Evolutionary conservation across 2,329 filamentous ascomycete species (phyloP), one percentile per base, ranked within the genome.

Genomic region (Pseudonectria buxi): DNA sequence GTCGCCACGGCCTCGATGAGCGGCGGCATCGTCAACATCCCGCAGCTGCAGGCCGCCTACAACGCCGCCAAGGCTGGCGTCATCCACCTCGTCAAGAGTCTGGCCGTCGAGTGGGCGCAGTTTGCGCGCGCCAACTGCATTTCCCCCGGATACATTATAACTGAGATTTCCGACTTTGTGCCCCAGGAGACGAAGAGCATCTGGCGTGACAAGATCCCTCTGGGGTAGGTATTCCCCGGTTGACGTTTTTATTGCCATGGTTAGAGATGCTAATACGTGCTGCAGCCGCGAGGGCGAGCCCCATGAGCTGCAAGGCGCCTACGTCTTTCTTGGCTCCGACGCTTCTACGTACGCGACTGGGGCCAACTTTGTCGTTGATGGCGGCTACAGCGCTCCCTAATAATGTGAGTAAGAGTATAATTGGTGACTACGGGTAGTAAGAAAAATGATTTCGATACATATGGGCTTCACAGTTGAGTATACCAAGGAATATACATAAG

Each of bases 121-220:
- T 75, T 76, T 43, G 73, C 72, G 3, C 62, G 74, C 3, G 73
- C 76, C 18, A 78, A 77, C 46, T 63, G 71, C 29, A 68, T 77
- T 9, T 58, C 55, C 14, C 56, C 56, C 4, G 56, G 56, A 5
- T 77, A 52, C 15, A 52, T 52, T 32, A 46, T 52, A 24, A 52
- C 49, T 14, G 49, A 52, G 36, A 52, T 52, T 29, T 52, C 49
- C 36, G 41, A 52, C 37, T 52, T 52, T 37, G 45, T 52, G 10
- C 45, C 50, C 14, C 49, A 47, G 15, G 49, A 52, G 30, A 52
- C 44, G 4, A 52, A 52, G 30, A 30, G 44, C 16, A 48, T 51
- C 6, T 52, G 49, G 49, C 43, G 49, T 26, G 49, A 52, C 15
- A 52, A 50, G 43, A 52, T 52, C 11, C 49, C 49, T 30, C 26